Evolutionary conservation across 1,139 yeast genomes (phyloP), one percentile per base, ranked within the genome.

Genomic region (Protomyces pachydermus): DNA sequence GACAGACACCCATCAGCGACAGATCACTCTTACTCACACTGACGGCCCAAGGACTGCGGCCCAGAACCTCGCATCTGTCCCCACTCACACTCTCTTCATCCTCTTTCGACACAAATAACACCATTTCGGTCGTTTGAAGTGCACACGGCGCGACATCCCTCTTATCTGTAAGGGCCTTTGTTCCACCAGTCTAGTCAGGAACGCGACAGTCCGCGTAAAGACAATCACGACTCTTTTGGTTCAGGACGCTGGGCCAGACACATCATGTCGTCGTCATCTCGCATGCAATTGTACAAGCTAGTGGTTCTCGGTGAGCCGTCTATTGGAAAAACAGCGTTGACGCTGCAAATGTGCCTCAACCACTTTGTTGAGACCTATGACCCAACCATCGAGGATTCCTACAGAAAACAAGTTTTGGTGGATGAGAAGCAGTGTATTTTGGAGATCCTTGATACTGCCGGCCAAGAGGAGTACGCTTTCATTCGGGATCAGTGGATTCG

Each of bases 281-380:
- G 62, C 32, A 42, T 60, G 54, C 55, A 55, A 10, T 20, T 39
- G 38, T 90, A 86, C 76, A 90, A 91, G 74, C 79, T 93, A 68
- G 97, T 91, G 23, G 97, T 93, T 65, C 96, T 93, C 61, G 98
- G 98, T 65, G 98, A 97, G 60, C 98, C 98, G 76, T 97, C 97
- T 76, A 98, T 93, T 67, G 98, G 98, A 77, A 93, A 93, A 76
- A 60, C 62, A 25, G 62, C 62, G 20, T 38, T 58, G 35, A 58
- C 62, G 14, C 53, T 58, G 28, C 62, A 67, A 65, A 56, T 68
- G 23, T 68, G 67, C 46, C 56, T 68, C 35, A 65, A 66, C 42
- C 68, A 68, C 50, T 68, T 67, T 48, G 63, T 55, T 34, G 66
- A 60, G 58, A 97, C 93, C 71, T 93, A 93, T 72, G 98, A 95